phyloP scores from a whole-genome alignment of 2,329 filamentous ascomycete genomes.

The Emergomyces orientalis region DNA sequence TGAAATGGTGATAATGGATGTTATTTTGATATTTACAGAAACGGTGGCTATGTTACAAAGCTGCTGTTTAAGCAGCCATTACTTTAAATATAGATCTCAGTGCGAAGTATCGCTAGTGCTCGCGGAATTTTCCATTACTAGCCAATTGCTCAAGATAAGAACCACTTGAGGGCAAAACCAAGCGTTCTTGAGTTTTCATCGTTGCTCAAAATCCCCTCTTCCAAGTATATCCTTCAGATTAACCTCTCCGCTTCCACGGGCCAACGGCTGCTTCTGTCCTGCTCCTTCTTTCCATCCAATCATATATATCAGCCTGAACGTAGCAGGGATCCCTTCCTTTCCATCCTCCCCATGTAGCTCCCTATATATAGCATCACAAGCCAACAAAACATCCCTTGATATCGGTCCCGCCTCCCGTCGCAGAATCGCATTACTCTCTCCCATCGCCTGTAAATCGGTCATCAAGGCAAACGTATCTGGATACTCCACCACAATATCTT shows the following conservation, averaged over 20 bases:
- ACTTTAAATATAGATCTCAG: neutral
- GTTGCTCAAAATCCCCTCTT: conserved; percentile 26
- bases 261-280: conserved; percentile 67
- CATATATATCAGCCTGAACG: conserved; percentile 94
- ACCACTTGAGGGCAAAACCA: neutral
- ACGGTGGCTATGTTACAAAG: neutral
- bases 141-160: neutral
- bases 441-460: conserved; percentile 93
- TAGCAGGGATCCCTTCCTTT: conserved; percentile 61
- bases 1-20: neutral
- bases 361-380: conserved; percentile 79
- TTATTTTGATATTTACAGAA: neutral
- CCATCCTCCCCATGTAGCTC: conserved; percentile 77
- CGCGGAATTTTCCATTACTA: neutral
- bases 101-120: neutral
- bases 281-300: conserved; percentile 91
- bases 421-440: conserved; percentile 81
- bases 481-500: conserved; percentile 94
- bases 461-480: conserved; percentile 84
- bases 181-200: neutral
- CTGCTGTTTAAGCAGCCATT: neutral
- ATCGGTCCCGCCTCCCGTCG: conserved; percentile 74
- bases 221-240: conserved; percentile 76
- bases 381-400: conserved; percentile 71
- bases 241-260: conserved; percentile 74